These are phyloP conservation scores for Populus hybrid DNA, from an alignment of 441 rosid genomes.

Conservation along the genomic window DNA sequence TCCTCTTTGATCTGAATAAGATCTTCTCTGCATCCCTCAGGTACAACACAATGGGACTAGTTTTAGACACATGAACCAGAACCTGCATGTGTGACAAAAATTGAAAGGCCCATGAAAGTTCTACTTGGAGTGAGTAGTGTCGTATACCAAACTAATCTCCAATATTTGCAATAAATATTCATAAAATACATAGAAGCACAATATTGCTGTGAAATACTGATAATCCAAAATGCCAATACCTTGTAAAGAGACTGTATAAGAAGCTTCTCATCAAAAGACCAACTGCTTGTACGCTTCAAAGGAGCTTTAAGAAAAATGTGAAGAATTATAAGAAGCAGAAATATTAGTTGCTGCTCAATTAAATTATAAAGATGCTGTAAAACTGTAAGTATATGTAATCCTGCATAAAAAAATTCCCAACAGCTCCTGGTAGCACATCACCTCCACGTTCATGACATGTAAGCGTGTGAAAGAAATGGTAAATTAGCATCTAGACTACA, in stretches of 20 bases:
- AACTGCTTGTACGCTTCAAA: slow-evolving; percentile 62
- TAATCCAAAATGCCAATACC: slow-evolving; percentile 37
- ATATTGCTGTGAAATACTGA: not conserved
- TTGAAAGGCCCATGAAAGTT: not conserved
- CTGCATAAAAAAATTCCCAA: not conserved
- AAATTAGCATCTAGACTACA: not conserved
- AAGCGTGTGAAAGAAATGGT: not conserved
- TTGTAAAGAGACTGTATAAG: slow-evolving; percentile 78
- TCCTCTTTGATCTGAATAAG: slow-evolving; percentile 66
- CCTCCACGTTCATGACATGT: not conserved
- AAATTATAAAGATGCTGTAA: not conserved
- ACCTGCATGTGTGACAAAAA: slow-evolving; percentile 47
- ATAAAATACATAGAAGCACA: not conserved
- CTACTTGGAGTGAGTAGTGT: not conserved
- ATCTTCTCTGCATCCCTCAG: slow-evolving; percentile 70
- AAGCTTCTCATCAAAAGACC: slow-evolving; percentile 89
- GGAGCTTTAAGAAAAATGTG: slow-evolving; percentile 41
- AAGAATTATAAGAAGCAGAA: not conserved
- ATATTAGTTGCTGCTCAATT: too few relatives aligned
- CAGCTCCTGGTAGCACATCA: not conserved
- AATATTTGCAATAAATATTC: not conserved
- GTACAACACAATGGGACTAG: slow-evolving; percentile 70
- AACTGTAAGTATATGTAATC: not conserved
- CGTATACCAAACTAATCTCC: not conserved
- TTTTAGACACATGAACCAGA: slow-evolving; percentile 65